phyloP scores from a whole-genome alignment of 2,329 filamentous ascomycete genomes.

The Fusarium continuum region DNA sequence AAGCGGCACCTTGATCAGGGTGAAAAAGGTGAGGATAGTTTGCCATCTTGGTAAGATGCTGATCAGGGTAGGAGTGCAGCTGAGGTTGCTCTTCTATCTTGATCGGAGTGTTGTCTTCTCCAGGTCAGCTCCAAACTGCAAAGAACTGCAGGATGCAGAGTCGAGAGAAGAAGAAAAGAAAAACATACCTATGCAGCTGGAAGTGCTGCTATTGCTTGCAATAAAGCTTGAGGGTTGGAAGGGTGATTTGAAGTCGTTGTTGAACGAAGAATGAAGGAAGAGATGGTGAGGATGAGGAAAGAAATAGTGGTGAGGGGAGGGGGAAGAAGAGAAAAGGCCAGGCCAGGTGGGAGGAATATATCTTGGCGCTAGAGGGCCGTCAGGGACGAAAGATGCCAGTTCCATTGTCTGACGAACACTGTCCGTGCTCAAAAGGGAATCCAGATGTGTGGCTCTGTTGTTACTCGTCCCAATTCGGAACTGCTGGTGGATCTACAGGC shows the following conservation, averaged over 20 bases:
- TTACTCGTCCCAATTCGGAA: not conserved
- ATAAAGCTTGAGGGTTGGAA: not conserved
- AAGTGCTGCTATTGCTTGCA: not conserved
- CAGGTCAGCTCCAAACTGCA: not conserved
- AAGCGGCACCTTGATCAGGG: no score
- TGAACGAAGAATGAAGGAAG: not conserved
- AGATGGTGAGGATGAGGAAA: not conserved
- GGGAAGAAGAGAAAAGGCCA: not conserved
- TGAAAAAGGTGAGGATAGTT: not conserved
- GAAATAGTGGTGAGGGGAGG: not conserved
- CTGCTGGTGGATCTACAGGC: not conserved
- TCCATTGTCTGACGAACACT: conserved; percentile 2
- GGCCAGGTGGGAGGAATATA: conserved; percentile 1
- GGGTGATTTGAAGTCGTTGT: no score
- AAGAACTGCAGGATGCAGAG: not conserved
- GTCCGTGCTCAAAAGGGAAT: not conserved
- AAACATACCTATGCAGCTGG: not conserved
- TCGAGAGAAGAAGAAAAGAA: not conserved
- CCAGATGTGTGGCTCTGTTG: not conserved
- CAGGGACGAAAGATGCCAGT: not conserved
- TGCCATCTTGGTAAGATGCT: no score
- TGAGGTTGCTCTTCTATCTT: not conserved
- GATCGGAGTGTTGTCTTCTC: not conserved
- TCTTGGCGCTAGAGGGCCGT: not conserved
- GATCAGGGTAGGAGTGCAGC: no score